Conservation (phyloP, 2,329 filamentous ascomycete genomes). For the Helotiales sp. region DNA sequence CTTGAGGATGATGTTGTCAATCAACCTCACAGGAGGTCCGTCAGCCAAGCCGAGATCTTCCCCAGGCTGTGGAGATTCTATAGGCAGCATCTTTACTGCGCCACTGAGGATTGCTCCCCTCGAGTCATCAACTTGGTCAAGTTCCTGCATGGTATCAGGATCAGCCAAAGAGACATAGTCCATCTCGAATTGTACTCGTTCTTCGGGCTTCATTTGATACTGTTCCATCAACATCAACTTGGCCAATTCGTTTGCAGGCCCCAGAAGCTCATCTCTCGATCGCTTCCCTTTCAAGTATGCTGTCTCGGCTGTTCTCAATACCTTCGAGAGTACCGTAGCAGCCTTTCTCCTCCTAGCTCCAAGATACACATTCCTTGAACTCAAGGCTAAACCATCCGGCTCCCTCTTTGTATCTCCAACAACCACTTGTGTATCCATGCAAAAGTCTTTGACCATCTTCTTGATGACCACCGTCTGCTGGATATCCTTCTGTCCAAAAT, state of each 20-base stretch:
- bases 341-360: constrained; percentile 70
- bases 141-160: constrained; percentile 77
- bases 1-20: constrained; percentile 85
- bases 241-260: constrained; percentile 64
- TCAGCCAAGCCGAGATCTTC: constrained; percentile 76
- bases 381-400: constrained; percentile 80
- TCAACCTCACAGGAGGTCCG: constrained; percentile 78
- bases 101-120: constrained; percentile 85
- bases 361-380: constrained; percentile 91
- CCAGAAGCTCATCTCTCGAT: constrained; percentile 67
- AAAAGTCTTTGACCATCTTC: constrained; percentile 84
- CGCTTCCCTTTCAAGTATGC: constrained; percentile 56
- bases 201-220: constrained; percentile 51
- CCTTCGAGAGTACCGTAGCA: constrained; percentile 69
- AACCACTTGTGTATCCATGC: constrained; percentile 72
- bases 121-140: constrained; percentile 66
- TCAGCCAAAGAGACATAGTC: constrained; percentile 94
- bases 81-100: constrained; percentile 83
- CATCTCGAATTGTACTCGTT: constrained; percentile 74
- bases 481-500: constrained; percentile 97
- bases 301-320: constrained; percentile 69
- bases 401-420: constrained; percentile 77
- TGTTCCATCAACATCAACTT: constrained; percentile 60
- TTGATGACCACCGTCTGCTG: constrained; percentile 92
- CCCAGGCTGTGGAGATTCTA: constrained; percentile 67